A percentile compares a stretch with the other conserved stretches of the same genome.
Conservation (phyloP, 164 flowering plant species). For the Macadamia tetraphylla region DNA sequence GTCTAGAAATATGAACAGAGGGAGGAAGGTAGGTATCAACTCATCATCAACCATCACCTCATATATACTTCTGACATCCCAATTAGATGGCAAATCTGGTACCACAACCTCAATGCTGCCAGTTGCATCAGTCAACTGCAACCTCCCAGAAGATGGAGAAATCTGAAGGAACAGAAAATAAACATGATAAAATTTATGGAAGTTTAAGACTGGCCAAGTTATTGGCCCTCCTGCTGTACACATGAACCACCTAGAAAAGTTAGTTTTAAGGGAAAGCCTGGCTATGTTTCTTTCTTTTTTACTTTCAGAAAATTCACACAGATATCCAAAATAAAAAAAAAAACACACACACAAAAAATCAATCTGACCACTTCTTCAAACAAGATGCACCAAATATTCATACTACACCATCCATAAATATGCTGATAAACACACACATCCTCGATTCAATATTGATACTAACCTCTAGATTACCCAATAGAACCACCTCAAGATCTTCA, state of each 20-base stretch:
- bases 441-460: neutral
- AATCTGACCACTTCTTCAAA: too few relatives aligned
- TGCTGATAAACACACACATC: too few relatives aligned
- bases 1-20: neutral
- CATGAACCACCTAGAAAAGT: neutral
- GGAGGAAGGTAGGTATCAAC: neutral
- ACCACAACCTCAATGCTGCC: conserved; percentile 70
- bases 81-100: conserved; percentile 56
- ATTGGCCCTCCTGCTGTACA: neutral
- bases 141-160: conserved; percentile 62
- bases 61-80: conserved; percentile 37
- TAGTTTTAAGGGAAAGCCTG: neutral
- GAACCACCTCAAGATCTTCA: conserved; percentile 45
- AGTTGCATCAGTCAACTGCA: conserved; percentile 78
- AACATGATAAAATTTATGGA: neutral
- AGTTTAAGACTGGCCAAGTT: neutral
- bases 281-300: too few relatives aligned
- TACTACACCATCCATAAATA: too few relatives aligned
- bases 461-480: conserved; percentile 77
- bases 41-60: conserved; percentile 44
- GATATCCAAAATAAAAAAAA: too few relatives aligned
- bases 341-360: too few relatives aligned
- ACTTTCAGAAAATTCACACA: too few relatives aligned
- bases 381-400: too few relatives aligned
- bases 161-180: conserved; percentile 30